These are phyloP conservation scores for Suillus paluster DNA, from an alignment of 768 basidiomycete species.

Conservation along the genomic window DNA sequence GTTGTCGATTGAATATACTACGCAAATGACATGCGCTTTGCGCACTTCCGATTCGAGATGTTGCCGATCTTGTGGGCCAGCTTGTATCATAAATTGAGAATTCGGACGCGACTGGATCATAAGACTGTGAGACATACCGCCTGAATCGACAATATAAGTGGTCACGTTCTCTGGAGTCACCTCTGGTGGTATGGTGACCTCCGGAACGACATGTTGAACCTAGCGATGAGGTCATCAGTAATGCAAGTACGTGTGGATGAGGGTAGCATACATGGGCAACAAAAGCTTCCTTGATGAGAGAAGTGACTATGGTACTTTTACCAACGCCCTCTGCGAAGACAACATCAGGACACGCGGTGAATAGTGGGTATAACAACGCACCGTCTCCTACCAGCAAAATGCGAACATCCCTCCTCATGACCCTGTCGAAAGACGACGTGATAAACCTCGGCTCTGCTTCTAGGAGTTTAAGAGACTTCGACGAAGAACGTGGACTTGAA, in stretches of 20 bases:
- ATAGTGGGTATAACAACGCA: slow-evolving; percentile 41
- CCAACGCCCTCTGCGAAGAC: slow-evolving; percentile 83
- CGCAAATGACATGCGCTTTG: slow-evolving; percentile 97
- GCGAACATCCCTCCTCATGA: slow-evolving; percentile 91
- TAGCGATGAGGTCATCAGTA: slow-evolving; percentile 34
- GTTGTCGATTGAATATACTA: slow-evolving; percentile 97
- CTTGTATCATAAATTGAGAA: slow-evolving; percentile 44
- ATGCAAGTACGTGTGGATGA: not conserved
- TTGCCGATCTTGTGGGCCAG: slow-evolving; percentile 80
- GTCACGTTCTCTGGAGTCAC: slow-evolving; percentile 98
- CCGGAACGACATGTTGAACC: slow-evolving; percentile 95
- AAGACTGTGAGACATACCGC: slow-evolving; percentile 60
- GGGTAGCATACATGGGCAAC: slow-evolving; percentile 73
- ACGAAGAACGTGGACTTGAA: not conserved
- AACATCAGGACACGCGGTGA: slow-evolving; percentile 3
- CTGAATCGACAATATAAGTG: slow-evolving; percentile 97
- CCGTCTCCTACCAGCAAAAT: slow-evolving; percentile 95
- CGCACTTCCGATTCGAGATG: slow-evolving; percentile 95
- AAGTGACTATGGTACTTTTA: slow-evolving; percentile 96
- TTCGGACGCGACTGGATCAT: slow-evolving; percentile 1
- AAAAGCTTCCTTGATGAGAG: slow-evolving; percentile 94
- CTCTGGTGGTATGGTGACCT: slow-evolving; percentile 97
- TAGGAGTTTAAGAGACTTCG: not conserved
- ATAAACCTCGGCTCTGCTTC: not conserved
- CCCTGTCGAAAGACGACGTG: slow-evolving; percentile 13